These are phyloP conservation scores for Fusarium avenaceum DNA, from an alignment of 2,329 filamentous ascomycete genomes.

Conservation along the genomic window DNA sequence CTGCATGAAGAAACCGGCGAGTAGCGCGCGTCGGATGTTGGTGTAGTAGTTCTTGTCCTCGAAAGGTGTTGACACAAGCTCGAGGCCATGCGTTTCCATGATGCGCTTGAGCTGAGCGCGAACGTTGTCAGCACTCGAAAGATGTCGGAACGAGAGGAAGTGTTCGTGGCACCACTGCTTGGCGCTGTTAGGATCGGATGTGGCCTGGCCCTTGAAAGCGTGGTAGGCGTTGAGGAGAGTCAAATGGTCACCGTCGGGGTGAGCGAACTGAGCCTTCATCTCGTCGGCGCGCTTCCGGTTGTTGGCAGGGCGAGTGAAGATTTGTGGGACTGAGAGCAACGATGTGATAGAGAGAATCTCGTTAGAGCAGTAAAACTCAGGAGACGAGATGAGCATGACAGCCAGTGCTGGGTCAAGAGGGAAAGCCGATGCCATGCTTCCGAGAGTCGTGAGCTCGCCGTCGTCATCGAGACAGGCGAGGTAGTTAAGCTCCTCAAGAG, in stretches of 20 bases:
- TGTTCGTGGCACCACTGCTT: conserved; percentile 98
- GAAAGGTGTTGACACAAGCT: conserved; percentile 89
- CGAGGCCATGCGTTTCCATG: conserved; percentile 92
- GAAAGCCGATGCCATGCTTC: conserved; percentile 91
- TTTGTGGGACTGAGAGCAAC: conserved; percentile 91
- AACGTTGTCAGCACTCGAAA: conserved; percentile 94
- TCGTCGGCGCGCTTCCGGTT: conserved; percentile 93
- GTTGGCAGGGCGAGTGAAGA: conserved; percentile 89
- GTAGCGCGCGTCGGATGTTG: conserved; percentile 93
- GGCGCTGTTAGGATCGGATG: conserved; percentile 71
- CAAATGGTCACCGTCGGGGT: conserved; percentile 93
- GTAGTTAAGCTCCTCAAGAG: conserved; percentile 97
- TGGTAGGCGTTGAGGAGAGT: conserved; percentile 98
- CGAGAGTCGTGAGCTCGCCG: conserved; percentile 88
- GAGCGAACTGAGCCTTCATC: conserved; percentile 95
- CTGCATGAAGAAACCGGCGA: conserved; percentile 99
- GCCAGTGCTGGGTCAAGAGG: conserved; percentile 93
- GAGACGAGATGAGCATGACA: conserved; percentile 97
- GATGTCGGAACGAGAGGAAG: conserved; percentile 88
- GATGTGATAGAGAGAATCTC: conserved; percentile 97
- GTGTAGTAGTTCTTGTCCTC: conserved; percentile 98
- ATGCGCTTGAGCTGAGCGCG: conserved; percentile 92
- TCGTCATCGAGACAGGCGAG: conserved; percentile 96
- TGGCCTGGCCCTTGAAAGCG: conserved; percentile 85
- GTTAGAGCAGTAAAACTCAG: conserved; percentile 98